Percentiles rank a stretch among this genome's conserved stretches.
phyloP scores from a whole-genome alignment of 2,329 filamentous ascomycete species.

The Xylariaceae sp. region DNA sequence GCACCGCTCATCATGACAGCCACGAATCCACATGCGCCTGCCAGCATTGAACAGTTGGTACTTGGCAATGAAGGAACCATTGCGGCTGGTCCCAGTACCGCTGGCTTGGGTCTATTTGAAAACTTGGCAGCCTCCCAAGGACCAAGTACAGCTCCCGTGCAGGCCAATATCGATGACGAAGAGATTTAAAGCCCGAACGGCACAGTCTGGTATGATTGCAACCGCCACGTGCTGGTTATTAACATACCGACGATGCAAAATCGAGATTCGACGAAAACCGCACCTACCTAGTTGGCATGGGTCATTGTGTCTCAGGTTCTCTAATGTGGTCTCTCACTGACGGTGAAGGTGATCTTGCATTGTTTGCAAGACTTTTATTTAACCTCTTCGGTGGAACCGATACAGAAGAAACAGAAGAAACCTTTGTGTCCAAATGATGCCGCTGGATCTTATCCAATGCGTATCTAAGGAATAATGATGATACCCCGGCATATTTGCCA shows the following conservation, averaged over 20 bases:
- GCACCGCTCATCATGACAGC: not conserved
- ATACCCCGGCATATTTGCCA: not conserved
- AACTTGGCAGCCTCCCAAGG: conserved; percentile 16
- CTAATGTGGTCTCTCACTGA: not conserved
- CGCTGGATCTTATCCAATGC: not conserved
- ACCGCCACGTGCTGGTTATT: not conserved
- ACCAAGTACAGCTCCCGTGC: conserved; percentile 29
- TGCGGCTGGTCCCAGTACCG: conserved; percentile 24
- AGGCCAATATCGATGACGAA: conserved; percentile 18
- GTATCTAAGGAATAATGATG: conserved; percentile 6
- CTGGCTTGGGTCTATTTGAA: conserved; percentile 24
- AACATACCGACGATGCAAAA: not conserved
- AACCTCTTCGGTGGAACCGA: not conserved
- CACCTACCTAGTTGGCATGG: not conserved
- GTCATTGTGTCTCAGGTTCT: conserved; percentile 4
- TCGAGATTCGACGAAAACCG: not conserved
- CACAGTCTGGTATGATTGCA: not conserved
- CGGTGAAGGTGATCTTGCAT: not conserved
- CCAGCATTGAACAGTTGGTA: conserved; percentile 8
- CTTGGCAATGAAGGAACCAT: not conserved
- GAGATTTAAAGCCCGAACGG: conserved; percentile 10
- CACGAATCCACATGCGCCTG: not conserved
- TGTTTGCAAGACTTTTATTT: not conserved
- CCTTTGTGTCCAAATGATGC: not conserved
- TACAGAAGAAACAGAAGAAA: not conserved